phyloP scores from a whole-genome alignment of 257 asterid species.

The Ilex asprella region DNA sequence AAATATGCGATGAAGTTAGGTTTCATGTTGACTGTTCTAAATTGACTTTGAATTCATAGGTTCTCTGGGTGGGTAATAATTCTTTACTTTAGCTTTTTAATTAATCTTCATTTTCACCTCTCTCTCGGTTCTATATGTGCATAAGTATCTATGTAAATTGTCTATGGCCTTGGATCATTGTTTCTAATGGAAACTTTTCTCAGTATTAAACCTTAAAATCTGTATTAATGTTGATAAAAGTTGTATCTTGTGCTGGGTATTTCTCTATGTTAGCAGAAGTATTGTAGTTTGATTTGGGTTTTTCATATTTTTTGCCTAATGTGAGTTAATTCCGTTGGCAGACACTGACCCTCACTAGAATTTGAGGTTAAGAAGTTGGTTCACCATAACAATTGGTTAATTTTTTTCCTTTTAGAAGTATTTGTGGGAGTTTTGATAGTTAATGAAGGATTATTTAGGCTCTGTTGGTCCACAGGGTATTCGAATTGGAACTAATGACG shows the following conservation, averaged over 20 bases:
- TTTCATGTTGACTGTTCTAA: background rate
- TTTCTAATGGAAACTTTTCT: too few species aligned
- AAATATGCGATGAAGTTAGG: constrained; percentile 1
- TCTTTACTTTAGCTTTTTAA: background rate
- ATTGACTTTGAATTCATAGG: too few species aligned
- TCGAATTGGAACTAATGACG: constrained; percentile 44
- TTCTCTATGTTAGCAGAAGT: too few species aligned
- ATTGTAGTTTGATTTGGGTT: too few species aligned
- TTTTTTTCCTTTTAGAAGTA: background rate
- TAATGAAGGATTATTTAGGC: background rate
- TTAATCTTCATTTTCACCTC: background rate
- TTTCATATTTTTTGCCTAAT: too few species aligned
- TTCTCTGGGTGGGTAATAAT: background rate
- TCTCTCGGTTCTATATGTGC: background rate
- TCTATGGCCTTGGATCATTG: too few species aligned
- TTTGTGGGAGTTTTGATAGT: background rate
- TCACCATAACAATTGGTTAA: background rate
- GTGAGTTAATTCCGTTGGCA: background rate
- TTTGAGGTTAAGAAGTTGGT: constrained; percentile 1
- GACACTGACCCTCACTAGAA: background rate
- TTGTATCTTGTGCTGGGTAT: too few species aligned
- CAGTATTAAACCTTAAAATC: too few species aligned
- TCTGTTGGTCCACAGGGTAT: background rate
- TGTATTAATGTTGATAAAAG: too few species aligned
- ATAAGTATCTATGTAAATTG: background rate